Base-by-base conservation (phyloP, 2,329 filamentous ascomycete genomes). In the Aureobasidium sp. region DNA sequence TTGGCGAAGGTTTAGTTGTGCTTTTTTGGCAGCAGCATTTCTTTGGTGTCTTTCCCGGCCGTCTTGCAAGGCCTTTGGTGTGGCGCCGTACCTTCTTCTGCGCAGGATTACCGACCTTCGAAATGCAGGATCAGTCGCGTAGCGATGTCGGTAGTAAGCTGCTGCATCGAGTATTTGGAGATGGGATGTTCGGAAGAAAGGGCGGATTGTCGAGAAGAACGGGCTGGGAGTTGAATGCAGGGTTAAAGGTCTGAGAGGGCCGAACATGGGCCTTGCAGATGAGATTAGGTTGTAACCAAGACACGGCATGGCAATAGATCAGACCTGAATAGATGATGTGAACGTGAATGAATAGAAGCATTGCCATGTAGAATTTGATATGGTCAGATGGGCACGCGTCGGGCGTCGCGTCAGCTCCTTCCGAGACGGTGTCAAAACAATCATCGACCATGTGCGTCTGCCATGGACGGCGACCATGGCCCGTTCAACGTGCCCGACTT, bases 401-500 rank as follows among this genome's bases (percentile, higher is more conserved):
- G 53, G 39, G 8, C 22, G 2, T 57, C 39, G 53, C 53, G 53
- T 57, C 53, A 45, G 14, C 25, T 55, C 8, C 9, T n/a, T 39
- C 51, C 51, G 36, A n/a, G 22, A 36, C 31, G 31, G 15, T 37
- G 8, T 37, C 25, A 41, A 55, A 14, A 60, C 5, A 7, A 59
- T 9, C n/a, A 36, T 29, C 44, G 17, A 37, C 17, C 2, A 47
- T 25, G 22, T 25, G 22, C 34, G 25, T n/a, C 49, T 62, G 60
- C 41, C 48, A 62, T 62, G 48, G 49, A 53, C 14, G 42, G 27
- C 25, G 42, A 55, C 17, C 29, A 62, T 53, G 53, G 41, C 31
- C 65, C 69, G 8, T 71, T 71, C 58, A 63, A 65, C 22, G 29
- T 66, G 22, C 62, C 48, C 20, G 63, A 68, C 25, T 62, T 69